Evolutionary conservation across 2,329 filamentous ascomycete genomes (phyloP).

Genomic region (Lecanicillium sp.): DNA sequence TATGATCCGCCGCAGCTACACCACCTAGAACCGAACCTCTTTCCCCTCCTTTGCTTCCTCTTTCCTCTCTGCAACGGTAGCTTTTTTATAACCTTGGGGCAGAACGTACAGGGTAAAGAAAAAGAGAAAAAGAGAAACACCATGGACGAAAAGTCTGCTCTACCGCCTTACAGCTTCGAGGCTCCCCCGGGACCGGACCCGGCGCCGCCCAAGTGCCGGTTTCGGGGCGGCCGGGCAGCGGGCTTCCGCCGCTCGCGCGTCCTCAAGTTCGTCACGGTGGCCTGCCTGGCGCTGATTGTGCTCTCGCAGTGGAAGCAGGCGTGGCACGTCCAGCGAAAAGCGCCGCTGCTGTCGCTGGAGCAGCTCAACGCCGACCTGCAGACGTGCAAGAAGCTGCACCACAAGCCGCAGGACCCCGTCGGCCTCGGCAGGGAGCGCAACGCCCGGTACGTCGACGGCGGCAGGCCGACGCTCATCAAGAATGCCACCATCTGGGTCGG

Average conservation of each 20-base stretch:
- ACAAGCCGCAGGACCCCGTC: constrained; percentile 46
- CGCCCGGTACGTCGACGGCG: constrained; percentile 51
- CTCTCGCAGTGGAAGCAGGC: constrained; percentile 41
- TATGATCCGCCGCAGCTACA: too few relatives aligned
- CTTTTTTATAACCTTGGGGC: too few relatives aligned
- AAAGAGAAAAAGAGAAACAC: too few relatives aligned
- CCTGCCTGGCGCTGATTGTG: constrained; percentile 43
- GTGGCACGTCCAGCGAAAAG: constrained; percentile 16
- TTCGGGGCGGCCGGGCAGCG: constrained; percentile 15
- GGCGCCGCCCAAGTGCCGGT: constrained; percentile 4
- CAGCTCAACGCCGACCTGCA: constrained; percentile 46
- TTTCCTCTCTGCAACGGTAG: too few relatives aligned
- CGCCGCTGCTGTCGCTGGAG: constrained; percentile 38
- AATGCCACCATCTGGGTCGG: constrained; percentile 63
- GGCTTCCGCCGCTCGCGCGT: constrained; percentile 33
- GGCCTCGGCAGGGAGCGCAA: constrained; percentile 51
- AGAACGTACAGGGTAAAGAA: too few relatives aligned
- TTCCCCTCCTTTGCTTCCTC: too few relatives aligned
- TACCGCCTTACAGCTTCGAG: constrained; percentile 7
- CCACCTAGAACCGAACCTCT: too few relatives aligned
- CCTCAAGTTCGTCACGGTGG: constrained; percentile 34
- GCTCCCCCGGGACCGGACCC: constrained; percentile 14
- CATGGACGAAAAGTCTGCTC: constrained; percentile 11
- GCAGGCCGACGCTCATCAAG: constrained; percentile 53
- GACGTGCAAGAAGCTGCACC: constrained; percentile 47